These are phyloP conservation scores for Pleomassaria siparia DNA, from an alignment of 2,329 filamentous ascomycete genomes.

Conservation along the genomic window DNA sequence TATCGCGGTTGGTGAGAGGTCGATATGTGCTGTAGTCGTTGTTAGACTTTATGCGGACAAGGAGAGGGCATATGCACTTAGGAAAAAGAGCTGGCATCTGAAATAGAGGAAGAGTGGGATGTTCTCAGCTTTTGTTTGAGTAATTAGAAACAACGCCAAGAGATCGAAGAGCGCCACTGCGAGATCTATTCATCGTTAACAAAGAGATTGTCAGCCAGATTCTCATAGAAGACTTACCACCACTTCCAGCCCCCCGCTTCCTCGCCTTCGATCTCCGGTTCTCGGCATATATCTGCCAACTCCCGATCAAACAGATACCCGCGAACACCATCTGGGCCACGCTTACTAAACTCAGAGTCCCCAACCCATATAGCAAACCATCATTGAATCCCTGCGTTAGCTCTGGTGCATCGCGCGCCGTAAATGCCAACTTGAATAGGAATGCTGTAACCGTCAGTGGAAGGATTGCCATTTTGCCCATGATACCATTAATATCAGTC, in stretches of 20 bases:
- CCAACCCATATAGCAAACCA: constrained; percentile 53
- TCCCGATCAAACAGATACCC: constrained; percentile 32
- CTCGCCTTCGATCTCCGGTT: constrained; percentile 24
- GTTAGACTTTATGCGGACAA: constrained; percentile 1
- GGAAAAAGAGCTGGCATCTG: constrained; percentile 60
- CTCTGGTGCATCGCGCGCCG: constrained; percentile 83
- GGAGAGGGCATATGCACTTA: constrained; percentile 43
- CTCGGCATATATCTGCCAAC: constrained; percentile 33
- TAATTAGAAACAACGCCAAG: constrained; percentile 77
- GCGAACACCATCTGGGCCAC: constrained; percentile 42
- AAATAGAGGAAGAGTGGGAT: constrained; percentile 82
- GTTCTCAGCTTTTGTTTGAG: constrained; percentile 82
- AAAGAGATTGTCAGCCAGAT: too few relatives aligned
- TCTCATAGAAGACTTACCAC: constrained; percentile 22
- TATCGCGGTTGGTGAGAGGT: constrained; percentile 57
- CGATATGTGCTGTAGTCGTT: constrained; percentile 36
- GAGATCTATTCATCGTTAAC: constrained; percentile 39
- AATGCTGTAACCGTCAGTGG: constrained; percentile 60
- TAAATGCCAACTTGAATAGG: constrained; percentile 88
- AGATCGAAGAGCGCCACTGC: constrained; percentile 60
- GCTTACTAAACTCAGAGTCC: constrained; percentile 28
- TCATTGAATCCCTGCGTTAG: constrained; percentile 51
- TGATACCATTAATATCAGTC: constrained; percentile 31
- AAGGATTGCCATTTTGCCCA: constrained; percentile 35
- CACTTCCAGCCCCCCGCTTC: constrained; percentile 20